phyloP scores from a whole-genome alignment of 2,329 filamentous ascomycete genomes.

The Calonectria fujianensis region DNA sequence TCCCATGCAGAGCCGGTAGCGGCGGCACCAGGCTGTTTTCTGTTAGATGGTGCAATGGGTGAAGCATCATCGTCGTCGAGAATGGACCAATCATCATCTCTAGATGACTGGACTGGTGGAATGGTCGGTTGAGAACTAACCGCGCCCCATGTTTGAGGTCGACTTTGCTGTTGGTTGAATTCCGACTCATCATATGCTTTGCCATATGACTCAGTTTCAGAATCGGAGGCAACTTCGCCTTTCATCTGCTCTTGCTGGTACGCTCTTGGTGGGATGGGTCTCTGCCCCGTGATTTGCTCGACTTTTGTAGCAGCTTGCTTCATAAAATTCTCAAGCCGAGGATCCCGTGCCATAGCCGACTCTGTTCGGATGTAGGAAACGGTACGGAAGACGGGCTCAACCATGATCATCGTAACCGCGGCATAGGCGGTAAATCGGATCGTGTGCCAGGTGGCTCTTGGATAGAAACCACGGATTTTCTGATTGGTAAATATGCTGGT shows the following conservation, averaged over 20 bases:
- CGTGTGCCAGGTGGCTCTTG: conserved; percentile 51
- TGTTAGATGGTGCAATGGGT: conserved; percentile 61
- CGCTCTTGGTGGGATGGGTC: not conserved
- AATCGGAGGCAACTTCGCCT: conserved; percentile 31
- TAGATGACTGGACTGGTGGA: conserved; percentile 41
- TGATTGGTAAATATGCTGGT: conserved; percentile 54
- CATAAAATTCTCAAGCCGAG: conserved; percentile 50
- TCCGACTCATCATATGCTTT: conserved; percentile 19
- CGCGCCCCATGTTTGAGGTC: conserved; percentile 37
- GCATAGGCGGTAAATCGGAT: conserved; percentile 54
- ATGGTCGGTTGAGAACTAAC: conserved; percentile 14
- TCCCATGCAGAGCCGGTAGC: conserved; percentile 65
- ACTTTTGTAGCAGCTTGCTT: conserved; percentile 51
- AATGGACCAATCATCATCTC: conserved; percentile 51
- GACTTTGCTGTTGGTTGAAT: not conserved
- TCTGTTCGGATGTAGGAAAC: conserved; percentile 52
- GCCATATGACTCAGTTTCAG: conserved; percentile 35
- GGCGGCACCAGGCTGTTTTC: conserved; percentile 43
- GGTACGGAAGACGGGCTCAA: conserved; percentile 52
- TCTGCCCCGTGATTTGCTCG: conserved; percentile 48
- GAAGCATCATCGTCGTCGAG: conserved; percentile 65
- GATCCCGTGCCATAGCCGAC: conserved; percentile 48
- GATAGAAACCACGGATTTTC: conserved; percentile 52
- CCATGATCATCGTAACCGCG: conserved; percentile 53
- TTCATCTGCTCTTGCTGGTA: conserved; percentile 23